Evolutionary conservation across 139 green algal genomes (phyloP).

Genomic region (Picochlorum sp.): DNA sequence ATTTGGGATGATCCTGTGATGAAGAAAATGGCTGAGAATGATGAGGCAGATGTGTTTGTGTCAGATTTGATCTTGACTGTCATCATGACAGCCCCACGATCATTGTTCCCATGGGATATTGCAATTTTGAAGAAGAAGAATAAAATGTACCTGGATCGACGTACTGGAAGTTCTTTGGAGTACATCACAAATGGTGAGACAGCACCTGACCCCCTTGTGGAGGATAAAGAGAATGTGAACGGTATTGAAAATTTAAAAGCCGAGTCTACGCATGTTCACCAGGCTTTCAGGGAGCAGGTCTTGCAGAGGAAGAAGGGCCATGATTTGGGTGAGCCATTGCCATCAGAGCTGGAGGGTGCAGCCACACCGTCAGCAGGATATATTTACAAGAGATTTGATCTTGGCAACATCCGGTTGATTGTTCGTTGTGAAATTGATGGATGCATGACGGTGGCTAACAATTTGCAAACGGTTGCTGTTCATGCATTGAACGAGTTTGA

Average conservation of each 20-base stretch:
- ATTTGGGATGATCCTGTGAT: conserved; percentile 89
- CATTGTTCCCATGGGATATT: conserved; percentile 89
- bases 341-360: neutral
- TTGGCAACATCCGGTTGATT: conserved; percentile 63
- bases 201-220: conserved; percentile 47
- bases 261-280: conserved; percentile 88
- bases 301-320: conserved; percentile 32
- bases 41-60: conserved; percentile 70
- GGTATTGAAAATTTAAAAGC: conserved; percentile 71
- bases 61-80: conserved; percentile 85
- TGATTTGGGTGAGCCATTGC: conserved; percentile 4
- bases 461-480: conserved; percentile 67
- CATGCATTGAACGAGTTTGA: conserved; percentile 97
- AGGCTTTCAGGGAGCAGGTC: conserved; percentile 87
- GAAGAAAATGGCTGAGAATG: conserved; percentile 48
- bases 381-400: conserved; percentile 73
- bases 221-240: conserved; percentile 93
- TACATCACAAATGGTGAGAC: conserved; percentile 73
- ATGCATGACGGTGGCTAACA: conserved; percentile 40
- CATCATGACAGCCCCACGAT: conserved; percentile 88
- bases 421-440: conserved; percentile 90
- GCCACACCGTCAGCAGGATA: conserved; percentile 5
- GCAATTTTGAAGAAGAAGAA: conserved; percentile 50
- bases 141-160: conserved; percentile 83
- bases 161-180: conserved; percentile 68